Conservation (phyloP, 2,329 filamentous ascomycete genomes). For the Chalara sp. region DNA sequence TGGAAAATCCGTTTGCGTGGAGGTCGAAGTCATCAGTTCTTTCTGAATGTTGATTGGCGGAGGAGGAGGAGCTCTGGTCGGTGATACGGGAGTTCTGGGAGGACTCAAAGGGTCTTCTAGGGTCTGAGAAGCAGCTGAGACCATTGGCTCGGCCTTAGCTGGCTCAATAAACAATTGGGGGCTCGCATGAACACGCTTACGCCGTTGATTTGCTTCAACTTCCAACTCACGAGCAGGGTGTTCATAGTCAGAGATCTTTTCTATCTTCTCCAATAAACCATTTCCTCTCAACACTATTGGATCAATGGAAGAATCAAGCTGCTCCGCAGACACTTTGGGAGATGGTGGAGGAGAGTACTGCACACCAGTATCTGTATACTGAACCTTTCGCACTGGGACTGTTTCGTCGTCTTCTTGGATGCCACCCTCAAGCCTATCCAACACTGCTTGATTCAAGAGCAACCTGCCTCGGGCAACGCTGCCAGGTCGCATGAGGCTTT, state of each 20-base stretch:
- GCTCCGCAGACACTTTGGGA: slow-evolving; percentile 41
- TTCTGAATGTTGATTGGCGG: slow-evolving; percentile 27
- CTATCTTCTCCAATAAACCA: slow-evolving; percentile 9
- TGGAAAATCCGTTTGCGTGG: slow-evolving; percentile 52
- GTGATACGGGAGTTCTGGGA: slow-evolving; percentile 55
- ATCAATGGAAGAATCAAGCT: slow-evolving; percentile 37
- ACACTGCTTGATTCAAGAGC: slow-evolving; percentile 45
- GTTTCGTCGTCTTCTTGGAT: slow-evolving; percentile 44
- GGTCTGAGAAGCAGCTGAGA: slow-evolving; percentile 59
- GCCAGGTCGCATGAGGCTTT: slow-evolving; percentile 48
- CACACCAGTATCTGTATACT: slow-evolving; percentile 69
- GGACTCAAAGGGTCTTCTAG: slow-evolving; percentile 55
- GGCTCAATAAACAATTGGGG: slow-evolving; percentile 45
- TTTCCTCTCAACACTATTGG: slow-evolving; percentile 24
- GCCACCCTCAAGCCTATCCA: slow-evolving; percentile 48
- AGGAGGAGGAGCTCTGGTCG: slow-evolving; percentile 36
- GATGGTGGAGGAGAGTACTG: slow-evolving; percentile 82
- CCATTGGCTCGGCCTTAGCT: slow-evolving; percentile 43
- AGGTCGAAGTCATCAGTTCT: slow-evolving; percentile 43
- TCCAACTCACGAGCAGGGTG: slow-evolving; percentile 40
- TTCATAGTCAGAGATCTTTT: slow-evolving; percentile 31
- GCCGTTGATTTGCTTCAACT: slow-evolving; percentile 67
- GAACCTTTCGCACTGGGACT: slow-evolving; percentile 31
- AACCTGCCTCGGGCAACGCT: slow-evolving; percentile 48
- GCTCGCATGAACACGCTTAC: slow-evolving; percentile 56